Percentiles rank a stretch among this genome's conserved stretches.
phyloP scores from a whole-genome alignment of 352 stramenopile genomes.

The Globisporangium radiosum region DNA sequence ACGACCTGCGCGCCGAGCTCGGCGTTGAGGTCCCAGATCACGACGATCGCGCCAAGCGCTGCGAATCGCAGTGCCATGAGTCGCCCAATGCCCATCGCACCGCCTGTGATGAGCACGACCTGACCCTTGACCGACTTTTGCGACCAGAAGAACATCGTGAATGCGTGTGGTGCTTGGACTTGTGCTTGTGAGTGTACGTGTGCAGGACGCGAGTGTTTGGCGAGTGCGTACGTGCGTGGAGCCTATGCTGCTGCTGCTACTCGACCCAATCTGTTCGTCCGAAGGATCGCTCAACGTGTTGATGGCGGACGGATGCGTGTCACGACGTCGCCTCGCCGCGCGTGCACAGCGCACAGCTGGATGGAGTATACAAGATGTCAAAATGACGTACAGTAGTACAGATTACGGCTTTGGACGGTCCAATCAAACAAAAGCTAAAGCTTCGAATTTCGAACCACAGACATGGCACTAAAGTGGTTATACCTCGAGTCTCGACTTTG shows the following conservation, averaged over 20 bases:
- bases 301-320: too few species aligned
- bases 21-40: conserved; percentile 35
- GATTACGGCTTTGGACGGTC: conserved; percentile 5
- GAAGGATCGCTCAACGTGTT: too few species aligned
- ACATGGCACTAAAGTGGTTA: background rate
- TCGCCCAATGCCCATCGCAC: conserved; percentile 43
- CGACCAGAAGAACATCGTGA: background rate
- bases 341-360: background rate
- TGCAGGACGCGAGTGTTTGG: background rate
- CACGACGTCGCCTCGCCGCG: too few species aligned
- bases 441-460: background rate
- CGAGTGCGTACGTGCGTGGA: too few species aligned
- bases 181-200: too few species aligned
- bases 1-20: conserved; percentile 22
- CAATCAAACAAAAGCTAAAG: background rate
- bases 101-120: conserved; percentile 48
- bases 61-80: conserved; percentile 34
- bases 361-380: background rate
- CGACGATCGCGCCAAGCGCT: conserved; percentile 24
- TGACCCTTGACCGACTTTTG: conserved; percentile 39
- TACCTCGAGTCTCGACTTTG: too few species aligned
- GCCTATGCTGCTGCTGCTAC: too few species aligned
- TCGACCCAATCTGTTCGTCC: too few species aligned
- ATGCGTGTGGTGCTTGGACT: too few species aligned
- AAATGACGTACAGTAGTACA: conserved; percentile 7